A percentile compares a stretch with the other conserved stretches of the same genome.
phyloP scores from a whole-genome alignment of 371 early-diverging fungal genomes.

The Fennellomyces sp. region DNA sequence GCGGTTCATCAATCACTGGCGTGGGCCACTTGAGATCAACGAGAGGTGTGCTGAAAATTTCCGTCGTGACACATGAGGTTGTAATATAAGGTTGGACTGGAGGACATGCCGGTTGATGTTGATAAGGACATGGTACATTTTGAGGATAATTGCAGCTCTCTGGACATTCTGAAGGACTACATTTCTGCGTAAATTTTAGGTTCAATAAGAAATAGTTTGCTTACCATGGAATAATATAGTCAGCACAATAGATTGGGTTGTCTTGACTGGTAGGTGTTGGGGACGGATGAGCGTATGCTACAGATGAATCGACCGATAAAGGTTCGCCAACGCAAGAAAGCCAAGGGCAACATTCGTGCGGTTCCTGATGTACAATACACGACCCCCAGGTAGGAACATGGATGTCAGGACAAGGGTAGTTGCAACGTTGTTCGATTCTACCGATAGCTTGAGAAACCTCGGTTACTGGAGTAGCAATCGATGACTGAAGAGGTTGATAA shows the following conservation, averaged over 20 bases:
- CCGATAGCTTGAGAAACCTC: neutral
- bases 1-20: too few relatives aligned
- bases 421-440: neutral
- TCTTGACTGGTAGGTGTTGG: neutral
- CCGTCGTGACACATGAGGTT: neutral
- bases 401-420: neutral
- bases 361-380: neutral
- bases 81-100: neutral
- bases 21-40: too few relatives aligned
- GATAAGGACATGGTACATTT: constrained; percentile 23
- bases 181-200: neutral
- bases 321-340: constrained; percentile 11
- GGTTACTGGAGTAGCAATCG: neutral
- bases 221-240: constrained; percentile 22
- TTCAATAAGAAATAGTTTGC: neutral
- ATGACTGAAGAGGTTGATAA: neutral
- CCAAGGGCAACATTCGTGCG: constrained; percentile 8
- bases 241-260: constrained; percentile 7
- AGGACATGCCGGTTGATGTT: constrained; percentile 18
- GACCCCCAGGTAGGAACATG: constrained; percentile 11
- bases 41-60: neutral
- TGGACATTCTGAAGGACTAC: constrained; percentile 29
- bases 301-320: neutral
- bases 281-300: neutral
- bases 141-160: constrained; percentile 22